phyloP scores from a whole-genome alignment of 2,329 filamentous ascomycete species.

The Aspergillus proliferans region DNA sequence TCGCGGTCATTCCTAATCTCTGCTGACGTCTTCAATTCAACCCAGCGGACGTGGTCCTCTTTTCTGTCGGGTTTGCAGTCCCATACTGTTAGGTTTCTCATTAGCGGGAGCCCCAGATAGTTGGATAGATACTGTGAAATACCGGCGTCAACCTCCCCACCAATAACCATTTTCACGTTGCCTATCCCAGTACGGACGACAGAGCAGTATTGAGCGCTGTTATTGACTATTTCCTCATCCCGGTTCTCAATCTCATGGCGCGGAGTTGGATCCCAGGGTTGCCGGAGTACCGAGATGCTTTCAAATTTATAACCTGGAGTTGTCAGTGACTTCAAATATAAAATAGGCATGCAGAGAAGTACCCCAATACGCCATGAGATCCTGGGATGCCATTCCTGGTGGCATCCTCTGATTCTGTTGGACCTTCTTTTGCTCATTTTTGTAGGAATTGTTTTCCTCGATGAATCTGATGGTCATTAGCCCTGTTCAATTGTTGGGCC shows the following conservation, averaged over 20 bases:
- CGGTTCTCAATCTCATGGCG: conserved; percentile 74
- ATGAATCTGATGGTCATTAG: conserved; percentile 61
- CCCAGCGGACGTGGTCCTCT: conserved; percentile 73
- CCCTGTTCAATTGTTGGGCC: neutral
- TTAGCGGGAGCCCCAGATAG: neutral
- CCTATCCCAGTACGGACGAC: conserved; percentile 86
- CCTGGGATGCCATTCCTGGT: conserved; percentile 56
- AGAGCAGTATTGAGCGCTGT: conserved; percentile 92
- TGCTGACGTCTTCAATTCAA: conserved; percentile 88
- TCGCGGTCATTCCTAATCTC: conserved; percentile 64
- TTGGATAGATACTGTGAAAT: conserved; percentile 23
- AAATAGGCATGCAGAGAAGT: conserved; percentile 4
- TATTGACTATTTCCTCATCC: conserved; percentile 67
- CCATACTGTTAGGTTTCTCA: conserved; percentile 55
- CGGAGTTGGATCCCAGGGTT: conserved; percentile 65
- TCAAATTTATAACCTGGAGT: conserved; percentile 89
- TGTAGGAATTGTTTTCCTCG: conserved; percentile 79
- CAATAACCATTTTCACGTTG: conserved; percentile 66
- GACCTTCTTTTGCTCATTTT: conserved; percentile 54
- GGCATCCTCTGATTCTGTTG: conserved; percentile 49
- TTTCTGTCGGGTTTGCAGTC: conserved; percentile 66
- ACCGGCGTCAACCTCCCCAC: conserved; percentile 90
- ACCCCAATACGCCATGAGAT: conserved; percentile 94
- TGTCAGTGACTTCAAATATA: conserved; percentile 4
- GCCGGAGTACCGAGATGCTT: conserved; percentile 68